Percentiles rank a stretch among this genome's conserved stretches.
Evolutionary conservation across 148 eudicot genomes (phyloP).

Genomic region (Camellia sinensis): DNA sequence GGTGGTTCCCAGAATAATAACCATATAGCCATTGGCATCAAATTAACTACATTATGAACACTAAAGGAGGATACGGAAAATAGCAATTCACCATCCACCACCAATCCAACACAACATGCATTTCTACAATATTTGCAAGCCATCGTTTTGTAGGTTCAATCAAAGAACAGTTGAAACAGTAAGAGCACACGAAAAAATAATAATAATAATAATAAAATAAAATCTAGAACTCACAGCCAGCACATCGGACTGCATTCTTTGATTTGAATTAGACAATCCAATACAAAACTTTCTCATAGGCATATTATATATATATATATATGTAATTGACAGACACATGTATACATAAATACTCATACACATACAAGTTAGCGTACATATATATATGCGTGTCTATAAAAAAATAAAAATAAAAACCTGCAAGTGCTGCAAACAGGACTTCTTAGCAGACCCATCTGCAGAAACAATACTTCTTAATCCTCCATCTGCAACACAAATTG

Average conservation of each 20-base stretch:
- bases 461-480: conserved; percentile 15
- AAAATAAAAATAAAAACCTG: conserved; percentile 1
- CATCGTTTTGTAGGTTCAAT: not conserved
- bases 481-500: conserved; percentile 2
- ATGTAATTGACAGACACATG: not conserved
- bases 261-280: not conserved
- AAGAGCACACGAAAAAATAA: not conserved
- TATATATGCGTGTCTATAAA: not conserved
- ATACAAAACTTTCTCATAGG: not conserved
- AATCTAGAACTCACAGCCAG: not conserved
- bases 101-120: not conserved
- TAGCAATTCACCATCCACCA: conserved; percentile 2
- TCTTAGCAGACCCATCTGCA: conserved; percentile 11
- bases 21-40: conserved; percentile 1
- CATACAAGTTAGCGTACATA: not conserved
- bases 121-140: not conserved
- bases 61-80: not conserved
- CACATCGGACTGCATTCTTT: not conserved
- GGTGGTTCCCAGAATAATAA: conserved; percentile 13
- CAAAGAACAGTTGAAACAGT: not conserved
- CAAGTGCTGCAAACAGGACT: not conserved
- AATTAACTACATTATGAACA: not conserved
- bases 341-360: not conserved
- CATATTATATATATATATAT: no score
- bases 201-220: no score